phyloP scores from a whole-genome alignment of 2,329 filamentous ascomycete species.

The Ophiostoma himal-ulmi region DNA sequence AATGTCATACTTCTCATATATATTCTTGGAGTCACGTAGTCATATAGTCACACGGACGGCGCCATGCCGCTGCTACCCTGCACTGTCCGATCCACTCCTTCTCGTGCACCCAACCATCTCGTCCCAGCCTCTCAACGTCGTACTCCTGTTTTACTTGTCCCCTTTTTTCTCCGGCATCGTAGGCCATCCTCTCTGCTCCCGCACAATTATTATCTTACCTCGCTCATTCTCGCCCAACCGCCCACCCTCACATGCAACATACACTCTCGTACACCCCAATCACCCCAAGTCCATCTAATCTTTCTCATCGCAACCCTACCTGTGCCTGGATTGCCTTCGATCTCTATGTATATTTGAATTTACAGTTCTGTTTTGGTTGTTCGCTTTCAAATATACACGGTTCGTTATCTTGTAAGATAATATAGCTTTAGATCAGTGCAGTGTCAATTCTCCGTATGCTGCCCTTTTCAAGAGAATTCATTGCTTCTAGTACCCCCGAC shows the following conservation, averaged over 20 bases:
- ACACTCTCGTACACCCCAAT: not conserved
- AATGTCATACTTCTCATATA: not conserved
- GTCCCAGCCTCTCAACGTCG: not conserved
- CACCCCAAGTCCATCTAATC: not conserved
- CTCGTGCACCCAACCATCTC: conserved; percentile 11
- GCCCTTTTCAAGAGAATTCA: not conserved
- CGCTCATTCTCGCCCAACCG: not conserved
- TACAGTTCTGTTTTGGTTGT: not conserved
- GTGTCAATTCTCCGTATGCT: not conserved
- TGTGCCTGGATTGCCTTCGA: not conserved
- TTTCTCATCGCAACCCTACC: not conserved
- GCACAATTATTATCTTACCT: not conserved
- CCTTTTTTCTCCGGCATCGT: not conserved
- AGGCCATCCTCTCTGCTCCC: not conserved
- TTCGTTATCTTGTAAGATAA: no score
- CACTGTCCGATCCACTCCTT: not conserved
- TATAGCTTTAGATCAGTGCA: not conserved
- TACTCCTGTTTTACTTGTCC: conserved; percentile 9
- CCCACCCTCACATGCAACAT: not conserved
- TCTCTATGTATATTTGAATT: not conserved
- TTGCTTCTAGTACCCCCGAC: not conserved
- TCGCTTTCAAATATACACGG: not conserved
- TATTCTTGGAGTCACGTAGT: not conserved
- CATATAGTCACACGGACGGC: not conserved
- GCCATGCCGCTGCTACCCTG: conserved; percentile 13